Evolutionary conservation across 2,329 filamentous ascomycete genomes (phyloP).

Genomic region (Sphaceloma murrayae): DNA sequence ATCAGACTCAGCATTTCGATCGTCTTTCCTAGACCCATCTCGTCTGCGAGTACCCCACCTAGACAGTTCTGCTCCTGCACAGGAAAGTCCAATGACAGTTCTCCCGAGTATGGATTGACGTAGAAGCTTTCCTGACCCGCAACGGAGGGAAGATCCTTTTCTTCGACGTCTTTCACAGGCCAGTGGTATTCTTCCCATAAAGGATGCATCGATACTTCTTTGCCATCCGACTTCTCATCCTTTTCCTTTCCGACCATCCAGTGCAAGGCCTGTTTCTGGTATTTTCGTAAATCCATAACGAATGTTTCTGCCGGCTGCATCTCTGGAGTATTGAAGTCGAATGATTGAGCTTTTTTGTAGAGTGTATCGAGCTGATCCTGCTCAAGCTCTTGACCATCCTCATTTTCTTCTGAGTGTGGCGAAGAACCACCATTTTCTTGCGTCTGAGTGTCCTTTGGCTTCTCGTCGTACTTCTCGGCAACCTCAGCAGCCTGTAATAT

Average conservation of each 20-base stretch:
- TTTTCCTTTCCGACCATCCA: slow-evolving; percentile 97
- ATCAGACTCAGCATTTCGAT: slow-evolving; percentile 96
- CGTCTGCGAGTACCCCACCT: slow-evolving; percentile 85
- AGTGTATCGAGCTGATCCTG: slow-evolving; percentile 90
- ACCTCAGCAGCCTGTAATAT: slow-evolving; percentile 80
- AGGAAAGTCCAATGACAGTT: slow-evolving; percentile 84
- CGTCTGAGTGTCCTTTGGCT: slow-evolving; percentile 44
- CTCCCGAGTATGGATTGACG: slow-evolving; percentile 93
- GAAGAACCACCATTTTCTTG: slow-evolving; percentile 41
- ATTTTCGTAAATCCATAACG: slow-evolving; percentile 71
- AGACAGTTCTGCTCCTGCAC: slow-evolving; percentile 89
- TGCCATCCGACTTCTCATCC: slow-evolving; percentile 56
- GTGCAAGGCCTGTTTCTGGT: slow-evolving; percentile 88
- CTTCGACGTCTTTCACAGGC: slow-evolving; percentile 80
- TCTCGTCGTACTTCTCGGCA: slow-evolving; percentile 59
- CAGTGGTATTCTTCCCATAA: slow-evolving; percentile 93
- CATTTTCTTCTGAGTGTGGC: slow-evolving; percentile 53
- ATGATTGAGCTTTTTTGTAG: slow-evolving; percentile 93
- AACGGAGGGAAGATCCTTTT: slow-evolving; percentile 59
- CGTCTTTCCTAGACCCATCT: slow-evolving; percentile 97
- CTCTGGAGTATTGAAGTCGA: slow-evolving; percentile 86
- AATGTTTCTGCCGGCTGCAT: slow-evolving; percentile 77
- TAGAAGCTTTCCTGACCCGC: slow-evolving; percentile 68
- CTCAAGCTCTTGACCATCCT: slow-evolving; percentile 84
- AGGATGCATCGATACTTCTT: slow-evolving; percentile 82